Evolutionary conservation across 495 filamentous ascomycete species (phyloP), one percentile per base, ranked within the genome.

Genomic region (Trichoderma parareesei): DNA sequence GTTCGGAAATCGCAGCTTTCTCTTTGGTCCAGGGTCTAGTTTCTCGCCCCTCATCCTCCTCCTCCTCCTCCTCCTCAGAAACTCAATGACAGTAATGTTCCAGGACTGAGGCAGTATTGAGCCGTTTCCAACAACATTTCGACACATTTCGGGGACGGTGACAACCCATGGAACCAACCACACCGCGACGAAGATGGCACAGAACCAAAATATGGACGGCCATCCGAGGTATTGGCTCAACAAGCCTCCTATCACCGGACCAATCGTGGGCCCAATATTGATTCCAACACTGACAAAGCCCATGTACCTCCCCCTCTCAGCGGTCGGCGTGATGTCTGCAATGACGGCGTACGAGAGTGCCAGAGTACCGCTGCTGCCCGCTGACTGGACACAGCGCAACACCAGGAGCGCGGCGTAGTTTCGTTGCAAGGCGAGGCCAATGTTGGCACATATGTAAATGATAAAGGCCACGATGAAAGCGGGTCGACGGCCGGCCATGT

Each of bases 131-230:
- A 92, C 89, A 4, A 93, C 82, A 14, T 83, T 86, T 8, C 89
- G 78, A 63, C 81, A 82, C 5, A 89, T 92, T 73, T 91, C 89
- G 3, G 88, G 88, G 16, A 89, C 77, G 10, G 77, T 69, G 53
- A 89, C 44, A 16, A 80, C 57, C 66, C 83, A 86, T 2, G 81
- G 71, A 35, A 85, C 67, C 9, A 86, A 71, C 71, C 80, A 85
- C 20, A 75, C 74, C 0, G 76, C 82, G 13, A 78, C 75, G 38
- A 86, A 69, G 53, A 91, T 90, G 59, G 81, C 77, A 38, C 90
- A 76, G 67, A 91, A 90, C 87, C 87, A 91, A 70, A 92, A 93
- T 49, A 90, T 88, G 59, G 82, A 78, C 35, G 84, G 70, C 89
- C 88, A 92, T 0, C 86, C 87, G 0, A 90, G 76, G 57, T 82